A percentile compares a stretch with the other conserved stretches of the same genome.
These are phyloP conservation scores for Pezicula neosporulosa DNA, from an alignment of 2,329 filamentous ascomycete species.

Conservation along the genomic window DNA sequence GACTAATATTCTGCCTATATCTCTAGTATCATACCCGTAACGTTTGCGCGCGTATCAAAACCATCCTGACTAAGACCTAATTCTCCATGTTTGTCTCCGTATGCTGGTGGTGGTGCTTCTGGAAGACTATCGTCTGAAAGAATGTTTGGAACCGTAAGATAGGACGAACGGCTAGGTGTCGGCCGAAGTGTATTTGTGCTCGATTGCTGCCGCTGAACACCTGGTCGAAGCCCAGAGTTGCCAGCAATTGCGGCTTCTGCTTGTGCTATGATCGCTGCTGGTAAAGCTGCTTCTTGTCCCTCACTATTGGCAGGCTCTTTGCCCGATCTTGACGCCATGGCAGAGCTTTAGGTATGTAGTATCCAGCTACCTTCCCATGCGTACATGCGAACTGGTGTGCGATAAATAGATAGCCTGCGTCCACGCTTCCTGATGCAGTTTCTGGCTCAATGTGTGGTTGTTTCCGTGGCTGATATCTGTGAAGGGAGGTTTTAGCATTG, in stretches of 20 bases:
- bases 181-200: not conserved
- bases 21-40: constrained; percentile 43
- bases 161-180: not conserved
- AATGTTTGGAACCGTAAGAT: constrained; percentile 17
- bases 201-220: not conserved
- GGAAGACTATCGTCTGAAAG: constrained; percentile 6
- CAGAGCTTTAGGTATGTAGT: not conserved
- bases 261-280: constrained; percentile 9
- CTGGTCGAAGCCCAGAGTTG: not conserved
- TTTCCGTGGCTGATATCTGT: no score
- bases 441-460: no score
- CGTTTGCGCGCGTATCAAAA: constrained; percentile 57
- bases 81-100: constrained; percentile 53
- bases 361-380: no score
- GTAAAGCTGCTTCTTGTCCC: constrained; percentile 10
- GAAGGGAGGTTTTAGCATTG: no score
- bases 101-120: constrained; percentile 50
- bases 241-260: constrained; percentile 11
- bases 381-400: no score
- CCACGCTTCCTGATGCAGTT: no score
- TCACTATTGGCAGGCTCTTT: constrained; percentile 20
- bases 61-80: constrained; percentile 59
- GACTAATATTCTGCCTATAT: not conserved
- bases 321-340: not conserved
- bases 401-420: no score